Percentiles rank a stretch among this genome's conserved stretches.
phyloP scores from a whole-genome alignment of 2,329 filamentous ascomycete genomes.

The Botrytis byssoidea region DNA sequence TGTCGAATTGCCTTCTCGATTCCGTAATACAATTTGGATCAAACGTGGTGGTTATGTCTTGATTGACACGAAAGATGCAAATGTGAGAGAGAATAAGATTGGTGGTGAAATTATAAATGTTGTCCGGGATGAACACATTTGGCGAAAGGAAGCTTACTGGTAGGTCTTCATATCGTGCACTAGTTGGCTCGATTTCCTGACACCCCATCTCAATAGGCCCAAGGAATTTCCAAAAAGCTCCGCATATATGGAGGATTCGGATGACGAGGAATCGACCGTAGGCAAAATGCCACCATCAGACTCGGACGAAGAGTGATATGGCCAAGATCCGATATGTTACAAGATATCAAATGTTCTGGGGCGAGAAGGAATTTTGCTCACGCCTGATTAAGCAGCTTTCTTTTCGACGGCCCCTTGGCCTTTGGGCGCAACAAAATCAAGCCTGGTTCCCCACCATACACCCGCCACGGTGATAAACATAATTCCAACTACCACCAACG shows the following conservation, averaged over 20 bases:
- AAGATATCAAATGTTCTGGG: background rate
- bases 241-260: constrained; percentile 60
- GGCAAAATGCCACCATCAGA: constrained; percentile 84
- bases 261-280: constrained; percentile 74
- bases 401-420: constrained; percentile 32
- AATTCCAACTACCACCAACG: constrained; percentile 65
- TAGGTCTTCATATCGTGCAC: constrained; percentile 39
- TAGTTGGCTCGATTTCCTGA: constrained; percentile 8
- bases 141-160: constrained; percentile 91
- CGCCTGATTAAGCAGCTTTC: constrained; percentile 28
- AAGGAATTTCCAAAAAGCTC: constrained; percentile 71
- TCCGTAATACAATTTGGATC: constrained; percentile 92
- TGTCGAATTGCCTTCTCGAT: constrained; percentile 78
- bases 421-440: constrained; percentile 35
- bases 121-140: constrained; percentile 84
- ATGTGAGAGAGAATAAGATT: constrained; percentile 71
- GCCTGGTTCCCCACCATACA: constrained; percentile 41
- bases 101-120: constrained; percentile 90
- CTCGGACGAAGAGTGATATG: constrained; percentile 65
- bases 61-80: constrained; percentile 66
- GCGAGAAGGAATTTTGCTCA: background rate
- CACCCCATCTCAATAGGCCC: constrained; percentile 55
- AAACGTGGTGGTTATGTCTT: constrained; percentile 85
- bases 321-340: background rate
- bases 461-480: constrained; percentile 62